phyloP scores from a whole-genome alignment of 83 land plant genomes.

The Thuja plicata region DNA sequence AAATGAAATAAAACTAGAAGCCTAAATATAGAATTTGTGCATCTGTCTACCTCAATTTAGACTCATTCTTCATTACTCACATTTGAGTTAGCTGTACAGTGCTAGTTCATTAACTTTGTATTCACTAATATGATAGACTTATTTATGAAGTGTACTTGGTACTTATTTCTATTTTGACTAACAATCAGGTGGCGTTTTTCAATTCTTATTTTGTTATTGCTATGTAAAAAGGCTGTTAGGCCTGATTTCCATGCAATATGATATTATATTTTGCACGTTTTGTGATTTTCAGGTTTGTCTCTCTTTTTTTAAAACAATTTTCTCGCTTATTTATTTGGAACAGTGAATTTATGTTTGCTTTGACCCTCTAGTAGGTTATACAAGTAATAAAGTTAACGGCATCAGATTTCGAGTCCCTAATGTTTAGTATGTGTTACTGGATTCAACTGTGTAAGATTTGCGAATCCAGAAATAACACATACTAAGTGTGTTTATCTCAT shows the following conservation, averaged over 20 bases:
- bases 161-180: not conserved
- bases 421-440: too few relatives aligned
- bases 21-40: not conserved
- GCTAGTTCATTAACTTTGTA: conserved; percentile 6
- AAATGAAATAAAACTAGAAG: conserved; percentile 10
- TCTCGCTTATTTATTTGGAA: not conserved
- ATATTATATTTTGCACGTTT: not conserved
- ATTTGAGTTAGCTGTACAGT: conserved; percentile 1
- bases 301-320: not conserved
- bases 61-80: conserved; percentile 2
- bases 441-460: too few relatives aligned
- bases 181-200: not conserved
- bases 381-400: too few relatives aligned
- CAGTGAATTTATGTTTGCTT: not conserved
- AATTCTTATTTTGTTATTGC: not conserved
- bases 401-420: too few relatives aligned
- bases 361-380: not conserved
- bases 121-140: not conserved
- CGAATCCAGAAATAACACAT: too few relatives aligned
- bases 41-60: not conserved
- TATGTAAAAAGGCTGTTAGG: not conserved
- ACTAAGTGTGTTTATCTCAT: not conserved
- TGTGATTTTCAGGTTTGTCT: not conserved
- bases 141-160: not conserved
- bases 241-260: not conserved